phyloP scores from a whole-genome alignment of 805 yeast species.

The Clavispora fructus region DNA sequence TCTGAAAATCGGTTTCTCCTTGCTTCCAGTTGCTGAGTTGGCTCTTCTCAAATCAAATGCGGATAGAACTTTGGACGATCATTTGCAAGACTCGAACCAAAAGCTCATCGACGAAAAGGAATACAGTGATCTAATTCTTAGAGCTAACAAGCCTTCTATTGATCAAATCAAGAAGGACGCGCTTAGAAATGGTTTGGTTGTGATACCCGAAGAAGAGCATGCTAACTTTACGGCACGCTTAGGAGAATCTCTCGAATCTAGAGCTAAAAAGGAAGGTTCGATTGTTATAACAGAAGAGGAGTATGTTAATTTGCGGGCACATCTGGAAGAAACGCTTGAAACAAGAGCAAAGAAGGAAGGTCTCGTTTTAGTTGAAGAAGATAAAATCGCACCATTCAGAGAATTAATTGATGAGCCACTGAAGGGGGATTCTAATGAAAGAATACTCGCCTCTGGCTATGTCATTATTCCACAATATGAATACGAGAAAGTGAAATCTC shows the following conservation, averaged over 20 bases:
- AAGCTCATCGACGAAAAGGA: constrained; percentile 13
- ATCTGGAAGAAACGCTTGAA: background rate
- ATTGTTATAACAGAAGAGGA: constrained; percentile 2
- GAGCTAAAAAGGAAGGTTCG: constrained; percentile 5
- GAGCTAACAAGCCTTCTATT: constrained; percentile 20
- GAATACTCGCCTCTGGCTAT: background rate
- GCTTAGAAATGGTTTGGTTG: constrained; percentile 21
- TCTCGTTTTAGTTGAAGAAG: background rate
- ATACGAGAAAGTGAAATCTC: background rate
- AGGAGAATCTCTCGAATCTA: constrained; percentile 5
- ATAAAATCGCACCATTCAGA: background rate
- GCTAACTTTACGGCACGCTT: constrained; percentile 7
- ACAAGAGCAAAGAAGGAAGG: constrained; percentile 1
- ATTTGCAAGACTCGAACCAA: constrained; percentile 7
- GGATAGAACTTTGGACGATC: constrained; percentile 10
- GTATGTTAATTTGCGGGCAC: background rate
- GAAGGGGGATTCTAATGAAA: background rate
- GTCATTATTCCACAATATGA: background rate
- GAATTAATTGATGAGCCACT: background rate
- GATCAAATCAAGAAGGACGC: constrained; percentile 24
- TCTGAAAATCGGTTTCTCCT: background rate
- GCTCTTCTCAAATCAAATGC: constrained; percentile 8
- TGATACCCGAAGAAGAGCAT: constrained; percentile 23
- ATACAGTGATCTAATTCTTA: constrained; percentile 16
- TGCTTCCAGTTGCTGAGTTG: constrained; percentile 3